Conservation (phyloP, 352 stramenopile genomes). For the Globisporangium megalacanthum region DNA sequence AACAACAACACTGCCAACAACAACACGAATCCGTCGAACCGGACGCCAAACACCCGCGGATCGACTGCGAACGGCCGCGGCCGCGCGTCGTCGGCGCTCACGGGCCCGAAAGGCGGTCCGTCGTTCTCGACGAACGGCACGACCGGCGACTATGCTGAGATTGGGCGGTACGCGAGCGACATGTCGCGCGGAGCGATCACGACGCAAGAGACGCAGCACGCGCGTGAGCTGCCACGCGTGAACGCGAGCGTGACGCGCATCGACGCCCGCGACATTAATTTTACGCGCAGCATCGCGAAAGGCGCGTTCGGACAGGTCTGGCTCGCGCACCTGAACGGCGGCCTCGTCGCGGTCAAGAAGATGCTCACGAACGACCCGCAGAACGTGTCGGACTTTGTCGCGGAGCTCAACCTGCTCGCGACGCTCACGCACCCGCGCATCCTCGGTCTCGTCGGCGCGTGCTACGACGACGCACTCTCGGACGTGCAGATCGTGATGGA, state of each 20-base stretch:
- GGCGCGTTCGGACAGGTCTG: conserved; percentile 80
- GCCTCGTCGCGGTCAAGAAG: conserved; percentile 81
- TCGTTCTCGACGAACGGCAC: conserved; percentile 16
- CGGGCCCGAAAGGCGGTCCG: conserved; percentile 3
- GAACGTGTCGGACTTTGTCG: conserved; percentile 63
- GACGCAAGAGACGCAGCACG: conserved; percentile 8
- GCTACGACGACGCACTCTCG: conserved; percentile 60
- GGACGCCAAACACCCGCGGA: conserved; percentile 2
- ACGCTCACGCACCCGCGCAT: conserved; percentile 72
- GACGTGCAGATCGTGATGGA: conserved; percentile 79
- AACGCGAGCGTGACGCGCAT: conserved; percentile 53
- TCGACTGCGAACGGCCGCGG: conserved; percentile 13
- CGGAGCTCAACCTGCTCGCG: conserved; percentile 79
- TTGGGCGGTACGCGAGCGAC: conserved; percentile 22
- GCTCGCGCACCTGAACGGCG: conserved; percentile 58
- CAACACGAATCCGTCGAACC: conserved; percentile 22
- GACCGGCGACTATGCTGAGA: conserved; percentile 19
- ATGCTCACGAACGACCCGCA: conserved; percentile 48
- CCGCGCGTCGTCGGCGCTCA: conserved; percentile 13
- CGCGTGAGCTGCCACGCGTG: conserved; percentile 22
- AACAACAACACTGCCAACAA: conserved; percentile 22
- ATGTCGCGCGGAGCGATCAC: conserved; percentile 3
- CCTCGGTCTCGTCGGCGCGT: conserved; percentile 61
- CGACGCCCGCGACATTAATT: conserved; percentile 62
- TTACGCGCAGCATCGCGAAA: conserved; percentile 74